phyloP scores from a whole-genome alignment of 176 grass and related monocot species.

The Triticum dicoccoides region DNA sequence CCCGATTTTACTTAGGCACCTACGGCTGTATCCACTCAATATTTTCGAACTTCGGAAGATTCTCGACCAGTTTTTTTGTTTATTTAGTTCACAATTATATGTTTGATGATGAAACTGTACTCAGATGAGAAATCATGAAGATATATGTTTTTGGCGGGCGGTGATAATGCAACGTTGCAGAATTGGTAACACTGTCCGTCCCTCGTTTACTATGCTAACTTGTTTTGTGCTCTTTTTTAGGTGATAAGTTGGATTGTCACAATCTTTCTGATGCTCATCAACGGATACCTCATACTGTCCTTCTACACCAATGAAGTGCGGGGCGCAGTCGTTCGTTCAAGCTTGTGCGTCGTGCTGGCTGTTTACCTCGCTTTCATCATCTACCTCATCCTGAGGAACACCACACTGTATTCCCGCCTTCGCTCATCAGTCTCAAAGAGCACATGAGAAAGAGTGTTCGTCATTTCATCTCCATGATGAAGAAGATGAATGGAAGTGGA shows the following conservation, averaged over 20 bases:
- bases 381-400: constrained; percentile 68
- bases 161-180: neutral
- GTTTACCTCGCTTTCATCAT: constrained; percentile 69
- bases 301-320: constrained; percentile 71
- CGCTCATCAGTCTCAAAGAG: constrained; percentile 52
- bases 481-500: constrained; percentile 15
- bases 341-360: constrained; percentile 47
- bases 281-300: constrained; percentile 81
- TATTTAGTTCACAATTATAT: neutral
- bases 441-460: constrained; percentile 27
- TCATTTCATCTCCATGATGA: neutral
- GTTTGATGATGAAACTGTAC: neutral
- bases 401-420: constrained; percentile 49
- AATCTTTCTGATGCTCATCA: constrained; percentile 84
- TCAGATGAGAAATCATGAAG: neutral
- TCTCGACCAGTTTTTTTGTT: neutral
- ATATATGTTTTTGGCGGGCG: neutral
- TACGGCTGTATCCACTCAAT: neutral
- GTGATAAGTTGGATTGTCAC: constrained; percentile 87
- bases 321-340: constrained; percentile 62
- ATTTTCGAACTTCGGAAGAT: neutral
- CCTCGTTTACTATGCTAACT: neutral
- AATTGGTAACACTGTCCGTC: neutral
- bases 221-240: constrained; percentile 38
- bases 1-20: neutral